Evolutionary conservation across 208 protist genomes (phyloP).

Genomic region (Giardia muris): DNA sequence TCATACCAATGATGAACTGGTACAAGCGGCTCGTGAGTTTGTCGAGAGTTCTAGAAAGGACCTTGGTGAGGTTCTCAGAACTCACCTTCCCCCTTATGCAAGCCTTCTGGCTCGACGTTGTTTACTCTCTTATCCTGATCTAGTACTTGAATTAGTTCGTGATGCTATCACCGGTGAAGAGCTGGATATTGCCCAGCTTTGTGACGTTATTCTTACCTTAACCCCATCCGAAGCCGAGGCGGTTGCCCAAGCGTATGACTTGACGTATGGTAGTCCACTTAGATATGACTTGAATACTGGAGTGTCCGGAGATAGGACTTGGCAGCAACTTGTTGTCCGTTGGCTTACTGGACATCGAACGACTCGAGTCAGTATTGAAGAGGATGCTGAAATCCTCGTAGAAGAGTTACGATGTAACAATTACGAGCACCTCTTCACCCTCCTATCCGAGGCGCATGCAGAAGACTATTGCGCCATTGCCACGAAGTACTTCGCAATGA

Average conservation of each 20-base stretch:
- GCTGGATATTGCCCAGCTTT: neutral
- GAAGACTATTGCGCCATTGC: neutral
- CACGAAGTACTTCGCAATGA: slow-evolving; percentile 1
- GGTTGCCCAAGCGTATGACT: neutral
- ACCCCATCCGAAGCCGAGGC: neutral
- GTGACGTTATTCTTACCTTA: neutral
- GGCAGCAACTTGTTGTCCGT: neutral
- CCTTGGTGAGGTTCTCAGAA: too few relatives aligned
- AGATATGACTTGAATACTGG: neutral
- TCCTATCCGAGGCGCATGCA: neutral
- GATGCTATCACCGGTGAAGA: neutral
- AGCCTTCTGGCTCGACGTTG: neutral
- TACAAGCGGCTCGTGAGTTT: neutral
- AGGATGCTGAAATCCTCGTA: neutral
- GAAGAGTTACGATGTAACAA: neutral
- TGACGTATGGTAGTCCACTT: neutral
- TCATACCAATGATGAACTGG: neutral
- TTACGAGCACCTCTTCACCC: neutral
- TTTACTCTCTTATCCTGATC: neutral
- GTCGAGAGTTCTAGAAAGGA: too few relatives aligned
- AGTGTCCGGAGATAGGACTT: neutral
- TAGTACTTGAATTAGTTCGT: neutral
- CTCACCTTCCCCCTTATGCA: too few relatives aligned
- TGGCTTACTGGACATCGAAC: neutral
- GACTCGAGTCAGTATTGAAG: neutral